Evolutionary conservation across 2,329 filamentous ascomycete genomes (phyloP).

Genomic region (Aspergillus glaucus): DNA sequence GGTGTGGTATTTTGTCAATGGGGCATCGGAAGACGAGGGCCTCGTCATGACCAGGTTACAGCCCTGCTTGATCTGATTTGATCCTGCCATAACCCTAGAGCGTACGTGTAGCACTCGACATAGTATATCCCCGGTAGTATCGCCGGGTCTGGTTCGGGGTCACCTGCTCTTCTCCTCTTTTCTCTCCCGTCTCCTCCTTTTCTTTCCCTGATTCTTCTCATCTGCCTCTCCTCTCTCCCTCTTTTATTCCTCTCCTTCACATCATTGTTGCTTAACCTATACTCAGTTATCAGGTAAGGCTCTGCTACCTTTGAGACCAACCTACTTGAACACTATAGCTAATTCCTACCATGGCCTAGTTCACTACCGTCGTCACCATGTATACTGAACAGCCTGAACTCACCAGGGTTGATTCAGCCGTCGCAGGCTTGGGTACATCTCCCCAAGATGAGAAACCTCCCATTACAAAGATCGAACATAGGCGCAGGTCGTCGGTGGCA

Average conservation of each 20-base stretch:
- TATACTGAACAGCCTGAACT: slow-evolving; percentile 50
- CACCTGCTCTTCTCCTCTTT: slow-evolving; percentile 22
- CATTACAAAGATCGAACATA: slow-evolving; percentile 51
- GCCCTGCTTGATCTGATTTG: no score
- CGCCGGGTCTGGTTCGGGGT: slow-evolving; percentile 9
- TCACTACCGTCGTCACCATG: slow-evolving; percentile 35
- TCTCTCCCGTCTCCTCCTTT: slow-evolving; percentile 6
- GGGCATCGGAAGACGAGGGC: no score
- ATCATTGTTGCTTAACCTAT: slow-evolving; percentile 3
- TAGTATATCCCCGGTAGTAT: no score
- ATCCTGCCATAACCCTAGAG: no score
- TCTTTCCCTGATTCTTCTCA: slow-evolving; percentile 2
- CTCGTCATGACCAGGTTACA: no score
- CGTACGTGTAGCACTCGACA: no score
- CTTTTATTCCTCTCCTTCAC: slow-evolving; percentile 5
- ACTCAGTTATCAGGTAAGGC: slow-evolving; percentile 6
- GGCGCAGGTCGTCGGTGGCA: slow-evolving; percentile 66
- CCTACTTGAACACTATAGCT: neutral
- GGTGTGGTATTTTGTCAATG: no score
- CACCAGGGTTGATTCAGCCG: slow-evolving; percentile 85
- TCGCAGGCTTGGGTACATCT: slow-evolving; percentile 68
- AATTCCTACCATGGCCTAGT: neutral
- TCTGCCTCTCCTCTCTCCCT: slow-evolving; percentile 1
- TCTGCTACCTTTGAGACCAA: slow-evolving; percentile 4
- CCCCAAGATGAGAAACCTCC: slow-evolving; percentile 55